These are phyloP conservation scores for Fusarium pilosicola DNA, from an alignment of 2,329 filamentous ascomycete genomes.

Conservation along the genomic window DNA sequence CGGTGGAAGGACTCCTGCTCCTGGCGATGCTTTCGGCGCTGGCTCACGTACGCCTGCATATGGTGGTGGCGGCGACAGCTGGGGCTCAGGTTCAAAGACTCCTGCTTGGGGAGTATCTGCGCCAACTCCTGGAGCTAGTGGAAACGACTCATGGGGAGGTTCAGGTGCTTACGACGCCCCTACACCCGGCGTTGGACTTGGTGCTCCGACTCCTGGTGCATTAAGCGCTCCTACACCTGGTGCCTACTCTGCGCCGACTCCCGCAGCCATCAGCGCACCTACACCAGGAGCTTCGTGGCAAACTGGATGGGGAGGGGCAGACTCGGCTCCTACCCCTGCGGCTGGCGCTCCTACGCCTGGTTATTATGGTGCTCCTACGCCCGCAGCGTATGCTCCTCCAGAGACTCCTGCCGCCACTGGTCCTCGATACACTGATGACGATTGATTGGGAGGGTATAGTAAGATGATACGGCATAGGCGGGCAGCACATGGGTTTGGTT, in stretches of 20 bases:
- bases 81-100: conserved; percentile 78
- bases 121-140: conserved; percentile 67
- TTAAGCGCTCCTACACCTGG: conserved; percentile 78
- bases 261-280: conserved; percentile 71
- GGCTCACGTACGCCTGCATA: conserved; percentile 78
- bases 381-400: conserved; percentile 66
- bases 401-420: conserved; percentile 71
- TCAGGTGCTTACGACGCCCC: conserved; percentile 73
- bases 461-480: conserved; percentile 1
- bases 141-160: conserved; percentile 66
- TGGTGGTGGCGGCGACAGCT: conserved; percentile 64
- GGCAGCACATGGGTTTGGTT: neutral
- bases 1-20: conserved; percentile 75
- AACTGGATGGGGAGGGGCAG: conserved; percentile 66
- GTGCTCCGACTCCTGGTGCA: conserved; percentile 70
- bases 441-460: conserved; percentile 40
- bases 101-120: conserved; percentile 75
- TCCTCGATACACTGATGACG: conserved; percentile 64
- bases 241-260: conserved; percentile 72
- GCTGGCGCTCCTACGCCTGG: conserved; percentile 74
- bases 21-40: conserved; percentile 68
- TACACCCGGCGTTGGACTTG: conserved; percentile 69
- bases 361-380: conserved; percentile 72
- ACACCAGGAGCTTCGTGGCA: conserved; percentile 74
- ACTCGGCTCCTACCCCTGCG: conserved; percentile 74